These are phyloP conservation scores for Teunomyces gatunensis DNA, from an alignment of 805 yeast genomes.

Conservation along the genomic window DNA sequence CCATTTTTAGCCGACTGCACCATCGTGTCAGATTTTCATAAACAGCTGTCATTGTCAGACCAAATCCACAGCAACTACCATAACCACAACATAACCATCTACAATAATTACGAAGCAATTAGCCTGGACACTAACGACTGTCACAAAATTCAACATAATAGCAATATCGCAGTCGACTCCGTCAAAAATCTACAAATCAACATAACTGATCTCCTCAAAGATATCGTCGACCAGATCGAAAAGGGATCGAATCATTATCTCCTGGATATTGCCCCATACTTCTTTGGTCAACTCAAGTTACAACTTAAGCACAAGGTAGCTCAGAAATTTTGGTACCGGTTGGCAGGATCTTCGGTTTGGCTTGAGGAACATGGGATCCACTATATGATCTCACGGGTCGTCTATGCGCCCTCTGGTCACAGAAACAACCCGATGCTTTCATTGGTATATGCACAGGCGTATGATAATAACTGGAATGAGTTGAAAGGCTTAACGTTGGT, in stretches of 20 bases:
- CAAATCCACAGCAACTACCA: not conserved
- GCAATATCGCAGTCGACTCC: not conserved
- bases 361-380: conserved; percentile 48
- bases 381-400: conserved; percentile 38
- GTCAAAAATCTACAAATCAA: not conserved
- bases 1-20: not conserved
- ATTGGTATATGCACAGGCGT: conserved; percentile 23
- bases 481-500: conserved; percentile 16
- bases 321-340: conserved; percentile 40
- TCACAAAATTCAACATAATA: not conserved
- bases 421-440: conserved; percentile 26
- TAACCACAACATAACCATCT: not conserved
- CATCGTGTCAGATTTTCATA: not conserved
- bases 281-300: conserved; percentile 18
- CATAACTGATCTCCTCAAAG: conserved; percentile 1
- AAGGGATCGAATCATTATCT: conserved; percentile 17
- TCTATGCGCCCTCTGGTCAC: conserved; percentile 22
- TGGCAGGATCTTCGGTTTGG: conserved; percentile 56
- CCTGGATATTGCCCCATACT: conserved; percentile 24
- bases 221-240: conserved; percentile 5
- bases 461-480: conserved; percentile 21
- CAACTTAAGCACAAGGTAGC: conserved; percentile 10
- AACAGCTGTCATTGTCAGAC: not conserved
- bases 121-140: not conserved
- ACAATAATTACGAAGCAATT: not conserved